Percentiles rank a stretch among this genome's conserved stretches.
Evolutionary conservation across 192 early-diverging fungal genomes (phyloP).

Genomic region (Podila clonocystis): DNA sequence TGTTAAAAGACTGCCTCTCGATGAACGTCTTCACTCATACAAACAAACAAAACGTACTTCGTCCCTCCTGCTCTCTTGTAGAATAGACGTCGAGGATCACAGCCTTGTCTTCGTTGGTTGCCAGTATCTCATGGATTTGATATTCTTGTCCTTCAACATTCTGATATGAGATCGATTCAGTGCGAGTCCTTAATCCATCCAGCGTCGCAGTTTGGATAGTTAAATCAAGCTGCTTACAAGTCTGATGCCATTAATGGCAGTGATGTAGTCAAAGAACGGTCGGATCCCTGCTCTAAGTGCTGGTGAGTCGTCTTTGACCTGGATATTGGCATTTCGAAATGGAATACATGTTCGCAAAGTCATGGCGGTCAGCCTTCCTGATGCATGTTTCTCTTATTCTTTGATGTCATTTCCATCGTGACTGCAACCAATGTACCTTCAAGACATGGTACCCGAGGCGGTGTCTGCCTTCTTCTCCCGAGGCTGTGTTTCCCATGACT

Average conservation of each 20-base stretch:
- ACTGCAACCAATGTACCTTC: conserved; percentile 51
- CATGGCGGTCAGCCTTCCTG: background rate
- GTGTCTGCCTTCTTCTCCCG: conserved; percentile 56
- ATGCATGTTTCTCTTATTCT: too few relatives aligned
- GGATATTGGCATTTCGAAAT: background rate
- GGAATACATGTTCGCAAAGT: background rate
- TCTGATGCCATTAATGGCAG: conserved; percentile 64
- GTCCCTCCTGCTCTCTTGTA: conserved; percentile 63
- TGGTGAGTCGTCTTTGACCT: conserved; percentile 76
- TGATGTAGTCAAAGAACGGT: conserved; percentile 82
- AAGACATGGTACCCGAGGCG: conserved; percentile 75
- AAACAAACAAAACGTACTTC: conserved; percentile 44
- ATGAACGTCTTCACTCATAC: background rate
- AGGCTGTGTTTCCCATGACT: conserved; percentile 60
- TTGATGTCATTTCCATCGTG: background rate
- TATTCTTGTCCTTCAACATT: conserved; percentile 36
- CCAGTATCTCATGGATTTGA: conserved; percentile 55
- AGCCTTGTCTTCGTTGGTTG: conserved; percentile 52
- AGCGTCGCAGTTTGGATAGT: background rate
- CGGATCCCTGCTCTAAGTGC: conserved; percentile 74
- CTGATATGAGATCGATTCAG: too few relatives aligned
- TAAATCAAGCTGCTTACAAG: conserved; percentile 28
- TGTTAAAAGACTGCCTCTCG: background rate
- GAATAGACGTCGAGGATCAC: conserved; percentile 66
- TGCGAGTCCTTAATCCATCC: background rate